phyloP scores from a whole-genome alignment of 2,329 filamentous ascomycete species.

The Aspergillus pseudoviridinutans region DNA sequence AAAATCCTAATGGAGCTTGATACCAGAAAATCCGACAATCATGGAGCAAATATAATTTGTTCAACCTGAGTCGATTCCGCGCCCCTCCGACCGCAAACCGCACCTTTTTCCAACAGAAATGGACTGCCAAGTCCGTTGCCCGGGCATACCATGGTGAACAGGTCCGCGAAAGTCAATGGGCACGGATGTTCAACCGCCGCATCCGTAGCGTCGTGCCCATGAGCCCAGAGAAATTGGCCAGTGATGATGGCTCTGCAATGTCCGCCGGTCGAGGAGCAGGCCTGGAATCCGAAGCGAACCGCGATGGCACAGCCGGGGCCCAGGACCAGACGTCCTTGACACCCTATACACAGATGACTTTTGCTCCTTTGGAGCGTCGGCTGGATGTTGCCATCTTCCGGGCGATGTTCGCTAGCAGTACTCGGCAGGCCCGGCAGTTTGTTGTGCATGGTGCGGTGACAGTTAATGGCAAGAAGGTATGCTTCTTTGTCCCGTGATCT shows the following conservation, averaged over 20 bases:
- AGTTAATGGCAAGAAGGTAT: slow-evolving; percentile 93
- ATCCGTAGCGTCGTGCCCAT: slow-evolving; percentile 82
- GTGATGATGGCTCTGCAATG: slow-evolving; percentile 75
- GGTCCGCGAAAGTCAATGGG: slow-evolving; percentile 88
- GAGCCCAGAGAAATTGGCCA: slow-evolving; percentile 73
- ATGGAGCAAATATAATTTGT: slow-evolving; percentile 97
- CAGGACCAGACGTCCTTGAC: slow-evolving; percentile 41
- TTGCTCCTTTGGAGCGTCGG: slow-evolving; percentile 82
- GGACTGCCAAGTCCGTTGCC: slow-evolving; percentile 77
- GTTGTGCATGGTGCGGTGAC: slow-evolving; percentile 89
- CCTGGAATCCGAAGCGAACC: slow-evolving; percentile 32
- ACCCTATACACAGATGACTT: slow-evolving; percentile 96
- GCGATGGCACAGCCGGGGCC: slow-evolving; percentile 15
- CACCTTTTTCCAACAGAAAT: slow-evolving; percentile 99
- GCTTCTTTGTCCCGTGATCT: not conserved
- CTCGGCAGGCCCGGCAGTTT: slow-evolving; percentile 89
- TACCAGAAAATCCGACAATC: slow-evolving; percentile 84
- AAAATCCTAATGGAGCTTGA: not conserved
- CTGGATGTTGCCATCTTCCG: slow-evolving; percentile 94
- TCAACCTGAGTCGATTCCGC: slow-evolving; percentile 66
- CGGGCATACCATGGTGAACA: slow-evolving; percentile 94
- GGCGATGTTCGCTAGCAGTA: slow-evolving; percentile 88
- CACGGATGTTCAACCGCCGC: slow-evolving; percentile 82
- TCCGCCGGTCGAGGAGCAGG: slow-evolving; percentile 82
- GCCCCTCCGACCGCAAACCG: slow-evolving; percentile 42